These are phyloP conservation scores for Gracilaria domingensis DNA, from an alignment of 23 red algal genomes.

Conservation along the genomic window DNA sequence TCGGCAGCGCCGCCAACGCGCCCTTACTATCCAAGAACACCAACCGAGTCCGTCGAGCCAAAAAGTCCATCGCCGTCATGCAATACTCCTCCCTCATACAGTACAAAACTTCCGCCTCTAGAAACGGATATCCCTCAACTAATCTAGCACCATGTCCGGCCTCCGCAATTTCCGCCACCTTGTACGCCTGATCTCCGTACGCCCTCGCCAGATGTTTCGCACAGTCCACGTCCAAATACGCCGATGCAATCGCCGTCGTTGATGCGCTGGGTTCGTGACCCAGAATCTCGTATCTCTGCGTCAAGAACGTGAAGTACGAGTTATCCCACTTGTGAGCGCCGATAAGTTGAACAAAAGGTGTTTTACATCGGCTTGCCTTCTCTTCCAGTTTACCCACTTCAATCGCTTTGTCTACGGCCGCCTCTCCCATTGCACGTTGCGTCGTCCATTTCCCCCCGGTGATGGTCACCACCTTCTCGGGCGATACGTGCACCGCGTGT, in stretches of 20 bases:
- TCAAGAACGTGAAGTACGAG: constrained; percentile 91
- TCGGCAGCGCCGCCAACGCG: constrained; percentile 70
- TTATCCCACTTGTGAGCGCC: constrained; percentile 93
- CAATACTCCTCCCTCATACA: constrained; percentile 85
- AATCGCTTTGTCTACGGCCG: constrained; percentile 82
- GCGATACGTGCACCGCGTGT: constrained; percentile 83
- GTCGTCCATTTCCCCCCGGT: constrained; percentile 97
- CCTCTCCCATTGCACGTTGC: constrained; percentile 91
- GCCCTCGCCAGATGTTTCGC: constrained; percentile 89
- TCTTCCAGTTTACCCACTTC: constrained; percentile 55
- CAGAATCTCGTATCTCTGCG: constrained; percentile 79
- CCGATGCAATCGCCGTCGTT: constrained; percentile 47
- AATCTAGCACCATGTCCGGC: constrained; percentile 76
- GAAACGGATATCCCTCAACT: constrained; percentile 76
- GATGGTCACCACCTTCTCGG: constrained; percentile 79
- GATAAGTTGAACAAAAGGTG: constrained; percentile 80
- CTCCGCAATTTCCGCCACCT: constrained; percentile 88
- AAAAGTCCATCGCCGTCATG: constrained; percentile 92
- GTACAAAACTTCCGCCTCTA: constrained; percentile 96
- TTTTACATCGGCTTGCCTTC: constrained; percentile 84
- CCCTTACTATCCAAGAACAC: constrained; percentile 91
- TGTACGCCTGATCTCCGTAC: constrained; percentile 98
- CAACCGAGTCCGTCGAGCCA: constrained; percentile 80
- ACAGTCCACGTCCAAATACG: constrained; percentile 78
- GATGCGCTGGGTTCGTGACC: constrained; percentile 50